phyloP scores from a whole-genome alignment of 306 rosid genomes.

The Trifolium pratense region DNA sequence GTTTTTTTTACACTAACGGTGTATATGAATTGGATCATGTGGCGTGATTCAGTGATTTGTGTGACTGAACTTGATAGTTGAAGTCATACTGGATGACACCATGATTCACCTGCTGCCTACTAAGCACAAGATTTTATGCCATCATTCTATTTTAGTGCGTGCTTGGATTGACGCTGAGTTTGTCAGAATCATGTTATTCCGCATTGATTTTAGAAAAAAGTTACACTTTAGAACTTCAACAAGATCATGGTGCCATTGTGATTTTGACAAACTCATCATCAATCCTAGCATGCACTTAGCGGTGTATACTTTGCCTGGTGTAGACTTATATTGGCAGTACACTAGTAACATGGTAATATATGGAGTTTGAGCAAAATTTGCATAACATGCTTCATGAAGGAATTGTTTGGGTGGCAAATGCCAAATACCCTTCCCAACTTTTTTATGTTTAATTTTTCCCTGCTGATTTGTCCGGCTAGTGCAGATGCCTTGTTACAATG shows the following conservation, averaged over 20 bases:
- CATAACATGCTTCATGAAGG: not conserved
- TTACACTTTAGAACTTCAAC: not conserved
- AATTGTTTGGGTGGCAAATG: not conserved
- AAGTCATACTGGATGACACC: not conserved
- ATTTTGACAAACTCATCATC: not conserved
- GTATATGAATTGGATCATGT: constrained; percentile 11
- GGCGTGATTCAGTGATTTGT: not conserved
- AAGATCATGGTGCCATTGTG: not conserved
- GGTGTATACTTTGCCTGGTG: constrained; percentile 8
- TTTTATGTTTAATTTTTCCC: not conserved
- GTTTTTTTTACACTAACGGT: not conserved
- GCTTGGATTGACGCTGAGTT: not conserved
- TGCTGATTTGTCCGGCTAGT: not conserved
- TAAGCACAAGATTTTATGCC: constrained; percentile 1
- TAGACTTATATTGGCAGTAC: not conserved
- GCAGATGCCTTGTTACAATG: not conserved
- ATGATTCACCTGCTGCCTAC: not conserved
- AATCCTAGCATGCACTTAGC: not conserved
- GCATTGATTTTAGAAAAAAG: not conserved
- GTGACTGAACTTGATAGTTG: constrained; percentile 19
- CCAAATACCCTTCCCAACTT: not conserved
- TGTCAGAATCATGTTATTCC: not conserved
- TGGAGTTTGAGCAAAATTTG: not conserved
- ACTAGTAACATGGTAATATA: not conserved
- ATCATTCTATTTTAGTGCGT: not conserved